Conservation (phyloP, 108 stramenopile genomes). For the Fragilaria radians region DNA sequence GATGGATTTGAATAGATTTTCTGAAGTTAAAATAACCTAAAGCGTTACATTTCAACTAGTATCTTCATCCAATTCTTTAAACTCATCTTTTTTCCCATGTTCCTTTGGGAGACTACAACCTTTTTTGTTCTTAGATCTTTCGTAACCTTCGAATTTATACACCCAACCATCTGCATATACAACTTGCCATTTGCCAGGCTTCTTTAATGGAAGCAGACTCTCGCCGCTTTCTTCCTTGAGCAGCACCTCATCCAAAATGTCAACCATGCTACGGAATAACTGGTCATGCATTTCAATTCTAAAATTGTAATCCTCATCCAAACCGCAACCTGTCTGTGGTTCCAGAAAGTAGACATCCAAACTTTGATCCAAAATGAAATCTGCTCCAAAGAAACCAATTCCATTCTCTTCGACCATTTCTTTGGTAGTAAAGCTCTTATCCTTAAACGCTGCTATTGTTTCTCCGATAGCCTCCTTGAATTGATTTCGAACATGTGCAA, state of each 20-base stretch:
- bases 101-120: conserved; percentile 19
- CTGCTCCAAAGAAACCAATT: conserved; percentile 17
- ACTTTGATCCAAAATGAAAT: conserved; percentile 26
- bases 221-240: not conserved
- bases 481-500: conserved; percentile 30
- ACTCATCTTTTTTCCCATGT: not conserved
- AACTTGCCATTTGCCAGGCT: conserved; percentile 6
- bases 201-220: conserved; percentile 9
- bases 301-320: conserved; percentile 16
- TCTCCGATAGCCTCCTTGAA: conserved; percentile 23
- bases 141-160: conserved; percentile 16
- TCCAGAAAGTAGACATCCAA: conserved; percentile 26
- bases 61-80: not conserved
- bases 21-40: too few species aligned
- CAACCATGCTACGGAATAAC: conserved; percentile 10
- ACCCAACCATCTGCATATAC: conserved; percentile 18
- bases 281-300: conserved; percentile 13
- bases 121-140: conserved; percentile 15
- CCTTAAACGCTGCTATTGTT: conserved; percentile 8
- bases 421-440: not conserved
- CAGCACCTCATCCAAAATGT: conserved; percentile 11
- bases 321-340: conserved; percentile 12
- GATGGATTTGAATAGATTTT: too few species aligned
- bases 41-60: too few species aligned
- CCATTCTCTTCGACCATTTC: conserved; percentile 13